A percentile compares a stretch with the other conserved stretches of the same genome.
These are phyloP conservation scores for Myochromella boudieri DNA, from an alignment of 768 basidiomycete species.

Conservation along the genomic window DNA sequence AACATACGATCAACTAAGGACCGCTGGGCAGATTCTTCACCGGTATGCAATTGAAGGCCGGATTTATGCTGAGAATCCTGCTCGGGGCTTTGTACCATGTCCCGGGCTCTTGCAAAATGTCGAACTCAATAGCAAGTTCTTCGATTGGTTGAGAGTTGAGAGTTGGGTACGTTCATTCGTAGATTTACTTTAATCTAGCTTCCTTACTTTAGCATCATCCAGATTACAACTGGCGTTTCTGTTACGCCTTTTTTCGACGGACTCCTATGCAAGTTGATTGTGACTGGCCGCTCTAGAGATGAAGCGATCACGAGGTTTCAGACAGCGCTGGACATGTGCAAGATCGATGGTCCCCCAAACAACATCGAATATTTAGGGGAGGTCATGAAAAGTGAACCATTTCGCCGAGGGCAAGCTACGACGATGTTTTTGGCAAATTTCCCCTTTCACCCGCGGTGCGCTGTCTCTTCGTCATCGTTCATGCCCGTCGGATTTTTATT, in stretches of 20 bases:
- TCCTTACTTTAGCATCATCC: not conserved
- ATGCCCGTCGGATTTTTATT: not conserved
- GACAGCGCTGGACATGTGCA: conserved; percentile 34
- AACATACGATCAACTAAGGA: conserved; percentile 28
- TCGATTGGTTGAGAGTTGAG: conserved; percentile 61
- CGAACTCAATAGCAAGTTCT: conserved; percentile 24
- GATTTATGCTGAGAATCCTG: conserved; percentile 56
- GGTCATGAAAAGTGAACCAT: conserved; percentile 39
- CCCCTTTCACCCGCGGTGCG: conserved; percentile 38
- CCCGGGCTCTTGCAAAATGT: conserved; percentile 66
- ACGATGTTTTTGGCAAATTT: conserved; percentile 51
- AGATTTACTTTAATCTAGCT: not conserved
- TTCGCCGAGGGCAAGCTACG: conserved; percentile 42
- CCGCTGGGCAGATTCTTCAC: not conserved
- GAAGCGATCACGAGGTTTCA: conserved; percentile 45
- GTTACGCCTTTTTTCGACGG: conserved; percentile 59
- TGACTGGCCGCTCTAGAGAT: conserved; percentile 42
- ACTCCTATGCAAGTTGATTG: conserved; percentile 60
- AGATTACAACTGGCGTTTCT: conserved; percentile 50
- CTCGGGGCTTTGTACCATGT: conserved; percentile 53
- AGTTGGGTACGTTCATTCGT: conserved; percentile 43
- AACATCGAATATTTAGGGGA: conserved; percentile 52
- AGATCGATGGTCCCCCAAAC: conserved; percentile 59
- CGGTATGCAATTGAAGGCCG: conserved; percentile 17
- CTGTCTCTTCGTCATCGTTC: not conserved